These are phyloP conservation scores for Exophiala viscosa DNA, from an alignment of 2,329 filamentous ascomycete genomes.

Conservation along the genomic window DNA sequence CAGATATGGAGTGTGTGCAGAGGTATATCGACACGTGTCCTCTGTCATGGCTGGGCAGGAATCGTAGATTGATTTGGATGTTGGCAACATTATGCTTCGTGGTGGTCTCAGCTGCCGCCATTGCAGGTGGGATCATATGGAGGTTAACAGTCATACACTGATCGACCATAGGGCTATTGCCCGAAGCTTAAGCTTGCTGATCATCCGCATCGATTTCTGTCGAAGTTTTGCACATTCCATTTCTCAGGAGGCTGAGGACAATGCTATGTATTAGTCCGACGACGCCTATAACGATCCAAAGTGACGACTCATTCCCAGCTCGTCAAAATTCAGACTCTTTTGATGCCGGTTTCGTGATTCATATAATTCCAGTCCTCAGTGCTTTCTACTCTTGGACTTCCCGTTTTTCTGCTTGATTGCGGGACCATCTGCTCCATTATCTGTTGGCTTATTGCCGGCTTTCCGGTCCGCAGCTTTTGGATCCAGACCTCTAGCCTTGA, in stretches of 20 bases:
- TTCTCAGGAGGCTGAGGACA: too few relatives aligned
- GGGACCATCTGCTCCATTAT: not conserved
- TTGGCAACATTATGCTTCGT: constrained; percentile 8
- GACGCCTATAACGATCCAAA: too few relatives aligned
- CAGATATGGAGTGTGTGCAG: not conserved
- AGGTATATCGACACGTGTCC: not conserved
- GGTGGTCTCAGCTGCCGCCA: constrained; percentile 7
- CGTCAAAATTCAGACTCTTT: too few relatives aligned
- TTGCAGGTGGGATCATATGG: constrained; percentile 19
- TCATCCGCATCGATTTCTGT: too few relatives aligned
- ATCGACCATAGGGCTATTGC: too few relatives aligned
- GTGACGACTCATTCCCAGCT: too few relatives aligned
- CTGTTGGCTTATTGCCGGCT: not conserved
- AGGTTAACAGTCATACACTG: constrained; percentile 4
- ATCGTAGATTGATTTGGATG: constrained; percentile 17
- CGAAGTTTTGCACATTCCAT: too few relatives aligned
- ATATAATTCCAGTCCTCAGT: too few relatives aligned
- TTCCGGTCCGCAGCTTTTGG: constrained; percentile 53
- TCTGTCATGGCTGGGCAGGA: not conserved
- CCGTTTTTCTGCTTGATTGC: not conserved
- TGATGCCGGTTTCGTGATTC: too few relatives aligned
- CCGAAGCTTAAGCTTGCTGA: too few relatives aligned
- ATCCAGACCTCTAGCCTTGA: constrained; percentile 71
- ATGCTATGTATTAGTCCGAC: too few relatives aligned
- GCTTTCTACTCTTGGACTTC: not conserved